Conservation (phyloP, 1,284 basidiomycete genomes). For the Takashimella koratensis region DNA sequence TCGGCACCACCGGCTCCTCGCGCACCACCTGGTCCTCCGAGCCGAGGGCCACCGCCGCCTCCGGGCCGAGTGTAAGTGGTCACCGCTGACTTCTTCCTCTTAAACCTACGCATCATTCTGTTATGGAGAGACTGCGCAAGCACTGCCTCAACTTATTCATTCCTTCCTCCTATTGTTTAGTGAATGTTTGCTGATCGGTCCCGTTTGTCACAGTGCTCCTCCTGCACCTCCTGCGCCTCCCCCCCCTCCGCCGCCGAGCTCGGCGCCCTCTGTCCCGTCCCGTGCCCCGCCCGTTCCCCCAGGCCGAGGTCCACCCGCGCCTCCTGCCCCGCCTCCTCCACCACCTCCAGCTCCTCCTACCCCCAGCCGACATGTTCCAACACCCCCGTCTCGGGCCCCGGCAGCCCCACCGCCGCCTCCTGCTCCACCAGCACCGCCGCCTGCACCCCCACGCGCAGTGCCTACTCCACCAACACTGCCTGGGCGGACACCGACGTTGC, state of each 20-base stretch:
- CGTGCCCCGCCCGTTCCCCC: conserved; percentile 6
- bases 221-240: conserved; percentile 6
- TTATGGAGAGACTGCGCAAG: too few relatives aligned
- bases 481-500: background rate
- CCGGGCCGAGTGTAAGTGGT: background rate
- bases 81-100: background rate
- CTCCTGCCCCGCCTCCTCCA: background rate
- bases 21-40: conserved; percentile 13
- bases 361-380: conserved; percentile 5
- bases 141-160: too few relatives aligned
- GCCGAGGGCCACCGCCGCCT: conserved; percentile 6
- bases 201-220: too few relatives aligned
- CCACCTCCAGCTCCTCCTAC: background rate
- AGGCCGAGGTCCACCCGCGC: conserved; percentile 8
- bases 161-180: too few relatives aligned
- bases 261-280: conserved; percentile 34
- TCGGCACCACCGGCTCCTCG: conserved; percentile 21
- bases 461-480: background rate
- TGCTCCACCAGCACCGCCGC: conserved; percentile 5
- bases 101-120: too few relatives aligned
- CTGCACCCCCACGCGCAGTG: conserved; percentile 14
- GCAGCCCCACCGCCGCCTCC: conserved; percentile 58
- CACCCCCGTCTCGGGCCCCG: conserved; percentile 62
- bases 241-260: conserved; percentile 4
- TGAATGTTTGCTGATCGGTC: too few relatives aligned